A percentile compares a stretch with the other conserved stretches of the same genome.
Evolutionary conservation across 2,329 filamentous ascomycete species (phyloP).

Genomic region (Fusarium falciforme): DNA sequence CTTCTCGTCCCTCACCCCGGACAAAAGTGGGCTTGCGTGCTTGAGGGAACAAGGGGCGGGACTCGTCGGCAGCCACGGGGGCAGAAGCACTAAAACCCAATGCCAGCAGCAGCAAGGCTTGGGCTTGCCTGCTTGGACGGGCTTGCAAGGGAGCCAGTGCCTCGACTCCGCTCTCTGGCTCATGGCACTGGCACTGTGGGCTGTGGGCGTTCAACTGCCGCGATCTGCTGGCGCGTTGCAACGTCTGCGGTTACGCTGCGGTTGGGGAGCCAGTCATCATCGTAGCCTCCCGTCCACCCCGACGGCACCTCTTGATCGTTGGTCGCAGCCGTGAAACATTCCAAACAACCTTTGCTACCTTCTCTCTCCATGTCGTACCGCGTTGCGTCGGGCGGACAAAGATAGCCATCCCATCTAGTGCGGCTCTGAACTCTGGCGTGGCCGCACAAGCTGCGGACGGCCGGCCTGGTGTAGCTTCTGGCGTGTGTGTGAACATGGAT

Average conservation of each 20-base stretch:
- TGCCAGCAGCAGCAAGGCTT: constrained; percentile 12
- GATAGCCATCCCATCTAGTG: constrained; percentile 11
- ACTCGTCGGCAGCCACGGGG: constrained; percentile 44
- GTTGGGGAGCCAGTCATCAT: constrained; percentile 33
- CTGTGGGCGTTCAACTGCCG: constrained; percentile 45
- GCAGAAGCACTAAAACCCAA: constrained; percentile 37
- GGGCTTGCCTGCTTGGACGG: not conserved
- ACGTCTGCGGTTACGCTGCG: constrained; percentile 39
- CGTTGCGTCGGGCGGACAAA: not conserved
- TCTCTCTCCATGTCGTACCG: not conserved
- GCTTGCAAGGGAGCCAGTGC: constrained; percentile 23
- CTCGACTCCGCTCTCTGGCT: constrained; percentile 36
- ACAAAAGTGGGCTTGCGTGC: constrained; percentile 35
- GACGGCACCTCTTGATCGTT: constrained; percentile 6
- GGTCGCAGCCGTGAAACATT: constrained; percentile 22
- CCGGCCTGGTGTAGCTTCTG: constrained; percentile 29
- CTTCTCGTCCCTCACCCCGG: constrained; percentile 42
- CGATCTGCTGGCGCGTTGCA: constrained; percentile 40
- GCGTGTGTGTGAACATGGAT: constrained; percentile 34
- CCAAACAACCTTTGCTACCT: constrained; percentile 11
- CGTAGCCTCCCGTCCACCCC: constrained; percentile 18
- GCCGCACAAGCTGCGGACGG: constrained; percentile 26
- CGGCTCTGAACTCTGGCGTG: constrained; percentile 25
- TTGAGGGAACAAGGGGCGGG: constrained; percentile 42
- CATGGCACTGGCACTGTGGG: constrained; percentile 36